Base-by-base conservation (phyloP, 148 eudicot species). In the Drosera capensis region DNA sequence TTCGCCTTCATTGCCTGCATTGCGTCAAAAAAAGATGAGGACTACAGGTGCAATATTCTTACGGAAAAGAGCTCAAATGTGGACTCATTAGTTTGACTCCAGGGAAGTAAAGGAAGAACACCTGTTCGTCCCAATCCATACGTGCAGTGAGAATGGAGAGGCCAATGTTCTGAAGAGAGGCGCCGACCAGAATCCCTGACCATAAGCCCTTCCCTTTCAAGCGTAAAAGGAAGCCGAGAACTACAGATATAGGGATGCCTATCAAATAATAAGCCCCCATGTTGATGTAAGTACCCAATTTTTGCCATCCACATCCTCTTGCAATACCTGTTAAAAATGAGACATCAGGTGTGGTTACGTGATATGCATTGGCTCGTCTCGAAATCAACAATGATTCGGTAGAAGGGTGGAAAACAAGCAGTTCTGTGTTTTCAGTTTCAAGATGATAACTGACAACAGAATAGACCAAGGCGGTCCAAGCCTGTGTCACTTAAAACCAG, bases 251-350 rank as follows among this genome's bases (percentile, higher is more conserved):
- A 1, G 74, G 74, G 14, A 53, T 47, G n/a, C 66, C 66, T n/a
- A 67, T 24, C 12, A 74, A 21, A 51, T 74, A 74, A 65, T 66
- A 71, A 3, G 73, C 62, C 31, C 54, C 62, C 17, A 61, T 51
- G 16, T 66, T 71, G 7, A 74, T 69, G 47, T 60, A 61, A 5
- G 73, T 72, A 21, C 67, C 70, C 1, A 60, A 39, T 34, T 64
- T 55, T 20, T 67, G 76, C 73, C 72, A 67, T 20, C 76, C 71
- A n/a, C 76, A 45, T 21, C 72, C 75, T 51, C 67, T 64, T 3
- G 76, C 72, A 35, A 70, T 55, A 7, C 75, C 75, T 74, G 45
- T 0, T 1, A 13, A 15, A 29, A 18, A 34, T 9, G n/a, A 2
- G 14, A 34, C 38, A 34, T n/a, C n/a, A n/a, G n/a, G n/a, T n/a